Percentiles rank a stretch among this genome's conserved stretches.
Conservation (phyloP, 176 grass and related monocot species). For the Poa annua region DNA sequence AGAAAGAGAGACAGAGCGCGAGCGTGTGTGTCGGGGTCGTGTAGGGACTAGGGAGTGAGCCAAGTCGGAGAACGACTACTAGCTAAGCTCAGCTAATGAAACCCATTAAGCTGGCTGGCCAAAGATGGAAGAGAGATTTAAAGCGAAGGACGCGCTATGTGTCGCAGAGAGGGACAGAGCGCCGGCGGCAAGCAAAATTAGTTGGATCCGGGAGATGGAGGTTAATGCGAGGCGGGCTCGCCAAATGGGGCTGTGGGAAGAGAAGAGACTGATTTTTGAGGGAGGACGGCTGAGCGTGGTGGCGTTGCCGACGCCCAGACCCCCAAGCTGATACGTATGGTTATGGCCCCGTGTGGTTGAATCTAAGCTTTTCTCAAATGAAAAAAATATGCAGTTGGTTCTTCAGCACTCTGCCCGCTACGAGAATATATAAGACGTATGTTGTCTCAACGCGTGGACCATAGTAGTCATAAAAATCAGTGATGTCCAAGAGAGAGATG, state of each 20-base stretch:
- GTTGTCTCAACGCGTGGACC: no score
- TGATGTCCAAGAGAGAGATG: no score
- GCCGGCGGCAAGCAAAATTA: not conserved
- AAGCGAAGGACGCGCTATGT: not conserved
- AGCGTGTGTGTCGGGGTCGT: not conserved
- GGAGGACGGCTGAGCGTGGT: not conserved
- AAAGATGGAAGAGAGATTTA: not conserved
- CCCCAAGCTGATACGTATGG: not conserved
- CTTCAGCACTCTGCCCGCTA: not conserved
- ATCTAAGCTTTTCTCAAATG: not conserved
- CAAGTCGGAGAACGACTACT: not conserved
- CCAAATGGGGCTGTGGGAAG: not conserved
- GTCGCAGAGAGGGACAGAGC: not conserved
- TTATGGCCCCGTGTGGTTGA: not conserved
- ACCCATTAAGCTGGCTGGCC: not conserved
- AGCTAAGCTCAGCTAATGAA: not conserved
- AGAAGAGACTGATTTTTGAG: not conserved
- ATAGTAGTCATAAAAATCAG: no score
- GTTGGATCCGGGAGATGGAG: not conserved
- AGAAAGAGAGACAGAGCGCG: not conserved
- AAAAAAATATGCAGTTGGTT: not conserved
- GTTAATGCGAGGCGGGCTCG: not conserved
- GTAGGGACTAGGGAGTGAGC: not conserved
- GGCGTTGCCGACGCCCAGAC: not conserved
- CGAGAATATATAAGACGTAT: not conserved